Base-by-base conservation (phyloP, 2,329 filamentous ascomycete genomes). In the Aspergillus sp. region DNA sequence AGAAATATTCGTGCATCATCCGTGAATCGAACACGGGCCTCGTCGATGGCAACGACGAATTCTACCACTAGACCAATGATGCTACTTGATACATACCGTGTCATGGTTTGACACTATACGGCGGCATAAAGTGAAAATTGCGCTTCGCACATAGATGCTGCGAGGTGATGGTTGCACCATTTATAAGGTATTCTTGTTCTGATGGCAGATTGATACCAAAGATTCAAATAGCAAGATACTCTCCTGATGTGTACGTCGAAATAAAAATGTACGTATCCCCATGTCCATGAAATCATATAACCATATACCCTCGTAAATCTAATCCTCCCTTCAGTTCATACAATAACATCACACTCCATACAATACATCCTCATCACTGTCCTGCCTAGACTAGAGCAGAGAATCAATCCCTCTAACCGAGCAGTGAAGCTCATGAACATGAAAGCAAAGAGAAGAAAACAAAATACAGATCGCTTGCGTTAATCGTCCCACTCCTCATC, bases 401-500 rank as follows among this genome's bases (percentile, higher is more conserved):
- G 13, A 41, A 15, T 8, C 9, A 41, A 41, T 2, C 1, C 13
- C 1, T 41, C 34, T 41, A 17, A 13, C 34, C 34, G 15, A 25
- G 22, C n/a, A 38, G 19, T 25, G 22, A 45, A 45, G 38, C n/a
- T 11, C 17, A 43, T 28, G 19, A 34, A 47, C 2, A 11, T 7
- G 19, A 19, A 19, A 19, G 19, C 19, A 19, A 19, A 19, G 19
- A 38, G 28, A 47, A 47, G 7, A 5, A 50, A 30, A 30, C 7
- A 50, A 2, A 50, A 30, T 25, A 30, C 9, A 11, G 11, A 30
- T 25, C 4, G 47, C 7, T 3, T 13, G 8, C 23, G 17, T 22
- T 48, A 81, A 67, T 97, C 93, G 69, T 97, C 93, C 94, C 94
- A 98, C 75, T 97, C 93, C 76, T 98, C 94, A 72, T 98, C 95